Base-by-base conservation (phyloP, 75 land plant genomes). In the Ceratopteris richardii region DNA sequence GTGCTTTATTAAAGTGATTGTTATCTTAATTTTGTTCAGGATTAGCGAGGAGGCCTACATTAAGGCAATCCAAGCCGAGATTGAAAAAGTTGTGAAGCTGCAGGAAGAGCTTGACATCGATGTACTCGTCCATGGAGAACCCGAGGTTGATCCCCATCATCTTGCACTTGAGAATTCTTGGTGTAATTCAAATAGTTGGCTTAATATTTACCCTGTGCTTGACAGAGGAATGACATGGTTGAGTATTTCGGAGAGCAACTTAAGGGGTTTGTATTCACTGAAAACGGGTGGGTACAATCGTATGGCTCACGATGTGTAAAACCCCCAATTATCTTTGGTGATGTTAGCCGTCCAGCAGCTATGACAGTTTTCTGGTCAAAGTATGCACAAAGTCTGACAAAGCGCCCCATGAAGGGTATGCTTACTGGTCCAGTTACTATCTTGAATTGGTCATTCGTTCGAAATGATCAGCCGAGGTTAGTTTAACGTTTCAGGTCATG, bases 351-450 rank as follows among this genome's bases (percentile, higher is more conserved):
- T n/a, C 82, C 82, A 17, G 70, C 62, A 50, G 55, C 75, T 2
- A 80, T 80, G 82, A 75, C 75, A 33, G 75, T 80, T 0, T 74
- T 69, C 56, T 80, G 82, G 82, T 80, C 82, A 1, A 50, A 57
- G 12, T 60, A 64, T 54, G 72, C 82, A 13, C 78, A 79, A 46
- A 75, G 79, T 66, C 50, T 79, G 53, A 79, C 82, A 21, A 25
- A 22, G 12, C 72, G 79, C 31, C 82, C 82, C 1, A 75, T 80
- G 82, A 80, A 80, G 75, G 82, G 82, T 46, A 80, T 80, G 82
- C 66, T 80, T 39, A 74, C 73, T 16, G 77, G 71, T 4, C 81
- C 77, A 17, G 81, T 62, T 24, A 78, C 81, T 19, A 75, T 75
- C 28, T 69, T 79, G 21, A 79, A 79, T 56, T 75, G 82, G 82